Percentiles rank a stretch among this genome's conserved stretches.
Conservation (phyloP, 176 grass and related monocot genomes). For the Zizania latifolia region DNA sequence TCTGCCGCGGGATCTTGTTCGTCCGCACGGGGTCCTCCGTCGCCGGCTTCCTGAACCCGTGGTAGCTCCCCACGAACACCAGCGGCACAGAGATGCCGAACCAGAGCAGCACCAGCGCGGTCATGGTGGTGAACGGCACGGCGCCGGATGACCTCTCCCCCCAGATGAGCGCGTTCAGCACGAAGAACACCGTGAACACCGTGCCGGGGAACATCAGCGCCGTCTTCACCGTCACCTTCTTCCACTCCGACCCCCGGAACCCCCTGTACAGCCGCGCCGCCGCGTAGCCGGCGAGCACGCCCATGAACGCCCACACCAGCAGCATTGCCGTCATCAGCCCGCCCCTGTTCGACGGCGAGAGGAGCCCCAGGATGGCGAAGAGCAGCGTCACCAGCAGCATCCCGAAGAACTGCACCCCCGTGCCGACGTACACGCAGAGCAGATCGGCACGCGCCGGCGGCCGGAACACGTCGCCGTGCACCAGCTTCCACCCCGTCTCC, state of each 20-base stretch:
- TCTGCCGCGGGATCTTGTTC: constrained; percentile 76
- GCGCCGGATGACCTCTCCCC: constrained; percentile 78
- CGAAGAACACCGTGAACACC: constrained; percentile 65
- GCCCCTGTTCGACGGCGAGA: constrained; percentile 72
- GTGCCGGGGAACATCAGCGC: constrained; percentile 62
- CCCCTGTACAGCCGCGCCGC: constrained; percentile 67
- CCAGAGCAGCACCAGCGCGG: constrained; percentile 82
- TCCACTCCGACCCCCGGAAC: constrained; percentile 82
- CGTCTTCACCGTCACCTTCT: constrained; percentile 64
- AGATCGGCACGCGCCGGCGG: constrained; percentile 50
- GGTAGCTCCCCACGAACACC: constrained; percentile 75
- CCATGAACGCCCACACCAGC: constrained; percentile 86
- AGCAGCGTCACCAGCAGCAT: constrained; percentile 87
- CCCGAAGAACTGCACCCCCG: constrained; percentile 79
- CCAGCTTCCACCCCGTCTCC: constrained; percentile 95
- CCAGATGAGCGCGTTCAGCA: constrained; percentile 82
- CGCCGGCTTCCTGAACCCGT: constrained; percentile 64
- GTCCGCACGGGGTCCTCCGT: constrained; percentile 74
- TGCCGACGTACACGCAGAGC: constrained; percentile 72
- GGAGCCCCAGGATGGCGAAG: constrained; percentile 76
- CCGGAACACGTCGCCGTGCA: constrained; percentile 89
- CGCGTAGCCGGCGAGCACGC: constrained; percentile 69
- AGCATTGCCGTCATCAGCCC: constrained; percentile 84
- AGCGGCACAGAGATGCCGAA: constrained; percentile 80
- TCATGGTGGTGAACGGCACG: constrained; percentile 94